Base-by-base conservation (phyloP, 2,329 filamentous ascomycete genomes). In the Monosporascus sp. region DNA sequence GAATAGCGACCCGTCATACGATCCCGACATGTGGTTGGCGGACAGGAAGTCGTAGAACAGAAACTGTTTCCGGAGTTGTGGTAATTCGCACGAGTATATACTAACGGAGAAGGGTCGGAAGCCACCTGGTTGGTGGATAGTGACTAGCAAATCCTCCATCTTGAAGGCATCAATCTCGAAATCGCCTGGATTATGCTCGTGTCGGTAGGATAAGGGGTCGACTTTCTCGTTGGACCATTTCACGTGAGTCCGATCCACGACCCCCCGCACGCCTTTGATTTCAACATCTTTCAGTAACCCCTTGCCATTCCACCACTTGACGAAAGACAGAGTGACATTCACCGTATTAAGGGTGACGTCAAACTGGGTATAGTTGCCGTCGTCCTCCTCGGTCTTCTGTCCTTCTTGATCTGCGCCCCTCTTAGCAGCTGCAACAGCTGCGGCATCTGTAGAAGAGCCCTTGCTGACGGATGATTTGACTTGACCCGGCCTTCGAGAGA, bases 291-390 rank as follows among this genome's bases (percentile, higher is more conserved):
- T 86, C 8, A 99, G 75, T 6, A 95, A 79, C 0, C 94, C 94
- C 69, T 93, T 97, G 22, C 94, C 93, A 62, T 96, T 97, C 83
- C 96, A 95, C 94, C 94, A 99, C 68, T 97, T 97, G n/a, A 91
- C 80, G 62, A 99, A 97, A 0, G 94, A 99, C 25, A 99, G 71
- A 0, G 93, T 97, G 42, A 99, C 93, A 65, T 99, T 96, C 56
- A 99, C 90, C 0, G 90, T 95, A 57, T 94, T 90, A 54, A 99
- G 90, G 0, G 91, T 96, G 17, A 99, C 77, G 65, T 99, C 94
- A 62, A 97, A 99, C 62, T 99, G 94, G 0, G 92, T 97, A 69
- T 97, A 99, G 66, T 99, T 99, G 18, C 89, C 90, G 66, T 97
- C 93, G 65, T 97, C 92, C 53, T 85, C 81, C 57, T 82, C 78